Evolutionary conservation across 2,329 filamentous ascomycete species (phyloP).

Genomic region (Fusarium fujikuroi): DNA sequence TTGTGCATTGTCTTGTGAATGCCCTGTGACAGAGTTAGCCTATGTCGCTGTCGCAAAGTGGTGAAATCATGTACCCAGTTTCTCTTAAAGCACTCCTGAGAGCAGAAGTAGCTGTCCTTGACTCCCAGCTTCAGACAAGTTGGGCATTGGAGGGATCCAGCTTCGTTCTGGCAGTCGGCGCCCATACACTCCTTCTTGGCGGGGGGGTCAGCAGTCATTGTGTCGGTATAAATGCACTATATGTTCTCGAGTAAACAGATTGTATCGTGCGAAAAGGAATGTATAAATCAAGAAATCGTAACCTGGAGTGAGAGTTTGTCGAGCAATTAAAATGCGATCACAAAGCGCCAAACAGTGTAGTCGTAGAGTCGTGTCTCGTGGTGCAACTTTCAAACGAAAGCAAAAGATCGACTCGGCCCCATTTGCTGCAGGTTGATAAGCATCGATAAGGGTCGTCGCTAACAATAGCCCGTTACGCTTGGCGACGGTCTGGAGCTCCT

Average conservation of each 20-base stretch:
- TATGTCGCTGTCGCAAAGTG: slow-evolving; percentile 22
- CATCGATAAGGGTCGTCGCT: slow-evolving; percentile 29
- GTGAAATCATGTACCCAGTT: slow-evolving; percentile 81
- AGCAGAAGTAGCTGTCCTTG: slow-evolving; percentile 95
- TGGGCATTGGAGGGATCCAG: slow-evolving; percentile 88
- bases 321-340: slow-evolving; percentile 1
- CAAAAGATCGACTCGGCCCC: slow-evolving; percentile 34
- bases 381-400: slow-evolving; percentile 39
- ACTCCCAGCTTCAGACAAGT: slow-evolving; percentile 91
- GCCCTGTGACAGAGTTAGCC: slow-evolving; percentile 60
- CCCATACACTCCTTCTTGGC: slow-evolving; percentile 80
- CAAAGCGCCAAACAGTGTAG: slow-evolving; percentile 5
- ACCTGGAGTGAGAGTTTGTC: not conserved
- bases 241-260: not conserved
- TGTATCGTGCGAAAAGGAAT: not conserved
- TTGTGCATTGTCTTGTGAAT: slow-evolving; percentile 81
- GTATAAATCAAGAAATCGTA: not conserved
- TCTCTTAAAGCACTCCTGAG: slow-evolving; percentile 98
- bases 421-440: slow-evolving; percentile 28
- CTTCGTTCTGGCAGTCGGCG: slow-evolving; percentile 86
- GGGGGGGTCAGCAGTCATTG: slow-evolving; percentile 61
- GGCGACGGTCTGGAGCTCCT: not conserved
- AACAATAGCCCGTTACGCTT: slow-evolving; percentile 14
- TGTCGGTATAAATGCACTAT: slow-evolving; percentile 27
- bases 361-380: slow-evolving; percentile 19